Base-by-base conservation (phyloP, 192 early-diverging fungal genomes). In the Podila epicladia region DNA sequence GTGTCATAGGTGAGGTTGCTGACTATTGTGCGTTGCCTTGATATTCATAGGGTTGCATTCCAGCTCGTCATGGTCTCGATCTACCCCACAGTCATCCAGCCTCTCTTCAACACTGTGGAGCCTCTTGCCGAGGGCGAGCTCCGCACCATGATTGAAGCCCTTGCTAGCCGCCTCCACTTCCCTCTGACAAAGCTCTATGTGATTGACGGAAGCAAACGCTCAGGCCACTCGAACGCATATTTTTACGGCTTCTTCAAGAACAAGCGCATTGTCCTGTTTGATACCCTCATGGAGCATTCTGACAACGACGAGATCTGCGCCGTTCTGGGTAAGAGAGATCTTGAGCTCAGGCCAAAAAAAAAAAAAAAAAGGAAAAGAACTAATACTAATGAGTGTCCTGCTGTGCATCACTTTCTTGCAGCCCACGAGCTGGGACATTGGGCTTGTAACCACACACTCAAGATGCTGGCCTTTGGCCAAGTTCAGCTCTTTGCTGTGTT, bases 371-470 rank as follows among this genome's bases (percentile, higher is more conserved):
- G 50, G 1, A 13, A 5, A 38, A 24, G 41, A 67, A 4, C 35
- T 4, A 17, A 2, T 20, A 33, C 55, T 29, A 55, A 51, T 64
- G 6, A 11, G 2, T 60, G 7, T 20, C 24, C n/a, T 60, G 26
- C 12, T 9, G 41, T 45, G 41, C 41, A 0, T 48, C 17, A 49
- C 61, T 66, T 20, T 29, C 63, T 41, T 49, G 45, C 64, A 93
- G 95, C 92, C 12, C 97, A 99, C 76, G 97, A 99, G 86, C 87
- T 99, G 22, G 97, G 97, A 1, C 97, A 99, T 79, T 99, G 97
- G 97, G 84, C 92, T 45, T 89, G 90, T 67, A 92, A 89, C 84
- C 97, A 99, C 70, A 90, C 95, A 4, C 64, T 96, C 67, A 90
- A 90, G 60, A 91, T 92, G 70, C 90, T 99, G 11, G 65, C 85